Conservation (phyloP, 2,329 filamentous ascomycete genomes). For the Mariannaea sp. region DNA sequence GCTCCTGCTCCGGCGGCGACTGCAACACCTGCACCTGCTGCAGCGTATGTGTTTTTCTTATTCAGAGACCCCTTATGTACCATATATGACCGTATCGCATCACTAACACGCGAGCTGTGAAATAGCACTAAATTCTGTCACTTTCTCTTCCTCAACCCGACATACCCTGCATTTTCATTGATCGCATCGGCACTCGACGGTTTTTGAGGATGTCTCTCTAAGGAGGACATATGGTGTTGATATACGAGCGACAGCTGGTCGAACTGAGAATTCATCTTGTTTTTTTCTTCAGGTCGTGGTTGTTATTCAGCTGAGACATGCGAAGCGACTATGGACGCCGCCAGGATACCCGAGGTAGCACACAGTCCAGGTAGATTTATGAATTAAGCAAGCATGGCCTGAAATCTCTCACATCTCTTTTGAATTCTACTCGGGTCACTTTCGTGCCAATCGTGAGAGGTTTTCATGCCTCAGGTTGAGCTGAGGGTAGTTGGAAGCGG, state of each 20-base stretch:
- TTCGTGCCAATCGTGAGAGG: too few species aligned
- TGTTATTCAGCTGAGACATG: slow-evolving; percentile 33
- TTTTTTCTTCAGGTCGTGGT: slow-evolving; percentile 17
- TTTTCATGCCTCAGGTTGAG: too few species aligned
- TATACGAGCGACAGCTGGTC: slow-evolving; percentile 19
- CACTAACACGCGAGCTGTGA: slow-evolving; percentile 16
- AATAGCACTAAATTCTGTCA: slow-evolving; percentile 36
- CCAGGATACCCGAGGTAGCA: slow-evolving; percentile 28
- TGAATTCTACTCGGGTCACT: too few species aligned
- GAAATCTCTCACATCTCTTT: too few species aligned
- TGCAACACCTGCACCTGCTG: slow-evolving; percentile 38
- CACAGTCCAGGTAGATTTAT: slow-evolving; percentile 26
- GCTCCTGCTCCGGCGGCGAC: slow-evolving; percentile 27
- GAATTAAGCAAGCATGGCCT: slow-evolving; percentile 36
- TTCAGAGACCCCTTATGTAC: background rate
- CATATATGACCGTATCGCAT: background rate
- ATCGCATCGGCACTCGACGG: slow-evolving; percentile 8
- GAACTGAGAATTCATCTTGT: slow-evolving; percentile 14
- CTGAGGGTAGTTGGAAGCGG: too few species aligned
- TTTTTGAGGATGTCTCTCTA: slow-evolving; percentile 20
- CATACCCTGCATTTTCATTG: slow-evolving; percentile 18
- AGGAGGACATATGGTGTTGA: slow-evolving; percentile 16
- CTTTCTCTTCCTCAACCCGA: slow-evolving; percentile 16
- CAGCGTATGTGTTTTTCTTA: slow-evolving; percentile 26
- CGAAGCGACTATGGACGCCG: slow-evolving; percentile 25